Percentiles rank a stretch among this genome's conserved stretches.
These are phyloP conservation scores for Cyamopsis tetragonoloba DNA, from an alignment of 306 rosid genomes.

Conservation along the genomic window DNA sequence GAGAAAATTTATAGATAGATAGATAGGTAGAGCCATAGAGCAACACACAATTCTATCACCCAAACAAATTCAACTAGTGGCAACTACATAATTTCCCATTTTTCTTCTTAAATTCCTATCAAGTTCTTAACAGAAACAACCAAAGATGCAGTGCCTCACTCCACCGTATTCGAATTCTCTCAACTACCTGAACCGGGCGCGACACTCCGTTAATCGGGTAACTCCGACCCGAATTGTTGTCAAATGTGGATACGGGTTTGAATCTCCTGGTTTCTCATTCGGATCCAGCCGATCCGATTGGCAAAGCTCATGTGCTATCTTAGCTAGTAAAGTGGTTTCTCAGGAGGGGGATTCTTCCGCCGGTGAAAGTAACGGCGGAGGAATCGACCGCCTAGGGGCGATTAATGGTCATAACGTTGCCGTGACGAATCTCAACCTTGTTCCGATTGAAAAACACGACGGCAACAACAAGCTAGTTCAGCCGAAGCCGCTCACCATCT, in stretches of 20 bases:
- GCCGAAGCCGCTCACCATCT: conserved; percentile 61
- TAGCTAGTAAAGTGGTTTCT: conserved; percentile 64
- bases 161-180: conserved; percentile 32
- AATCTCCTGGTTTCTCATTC: conserved; percentile 36
- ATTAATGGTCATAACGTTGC: conserved; percentile 66
- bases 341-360: conserved; percentile 42
- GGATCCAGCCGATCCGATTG: conserved; percentile 62
- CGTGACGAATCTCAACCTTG: conserved; percentile 55
- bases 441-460: conserved; percentile 39
- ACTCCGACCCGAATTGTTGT: conserved; percentile 28
- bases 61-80: neutral
- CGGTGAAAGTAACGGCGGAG: neutral
- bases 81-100: neutral
- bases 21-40: no score
- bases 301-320: conserved; percentile 85
- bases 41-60: no score
- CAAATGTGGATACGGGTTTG: conserved; percentile 53
- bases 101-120: neutral
- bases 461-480: conserved; percentile 29
- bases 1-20: no score
- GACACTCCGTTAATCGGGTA: neutral
- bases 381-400: conserved; percentile 30
- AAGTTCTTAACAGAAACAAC: neutral
- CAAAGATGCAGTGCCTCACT: conserved; percentile 65
- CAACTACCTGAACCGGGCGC: conserved; percentile 20